phyloP scores from a whole-genome alignment of 805 yeast genomes.

The Brettanomyces nanus region DNA sequence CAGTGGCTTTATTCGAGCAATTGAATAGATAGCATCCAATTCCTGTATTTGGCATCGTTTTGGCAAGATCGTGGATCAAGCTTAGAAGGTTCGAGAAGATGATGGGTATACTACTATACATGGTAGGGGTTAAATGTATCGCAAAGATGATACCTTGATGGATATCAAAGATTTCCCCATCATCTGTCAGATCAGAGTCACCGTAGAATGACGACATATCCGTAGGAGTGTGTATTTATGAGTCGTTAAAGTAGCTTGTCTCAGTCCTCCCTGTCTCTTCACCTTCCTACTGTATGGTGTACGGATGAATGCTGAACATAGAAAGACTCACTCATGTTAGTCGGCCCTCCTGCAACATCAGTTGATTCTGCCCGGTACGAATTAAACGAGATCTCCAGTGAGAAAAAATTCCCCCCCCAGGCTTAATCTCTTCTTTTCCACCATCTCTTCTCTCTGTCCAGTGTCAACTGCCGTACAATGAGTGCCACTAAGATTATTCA shows the following conservation, averaged over 20 bases:
- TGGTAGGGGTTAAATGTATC: slow-evolving; percentile 47
- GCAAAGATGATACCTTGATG: slow-evolving; percentile 60
- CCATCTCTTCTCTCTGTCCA: not conserved
- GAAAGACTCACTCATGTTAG: not conserved
- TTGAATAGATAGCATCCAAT: slow-evolving; percentile 65
- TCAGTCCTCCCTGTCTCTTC: not conserved
- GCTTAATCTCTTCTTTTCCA: too few relatives aligned
- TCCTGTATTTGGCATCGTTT: slow-evolving; percentile 60
- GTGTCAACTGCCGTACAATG: not conserved
- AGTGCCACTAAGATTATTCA: slow-evolving; percentile 37
- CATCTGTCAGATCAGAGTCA: too few relatives aligned
- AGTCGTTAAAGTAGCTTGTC: too few relatives aligned
- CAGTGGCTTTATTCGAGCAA: slow-evolving; percentile 26
- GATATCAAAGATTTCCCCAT: slow-evolving; percentile 35
- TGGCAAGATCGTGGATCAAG: slow-evolving; percentile 58
- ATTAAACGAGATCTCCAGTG: too few relatives aligned
- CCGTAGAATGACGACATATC: too few relatives aligned
- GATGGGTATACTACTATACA: slow-evolving; percentile 29
- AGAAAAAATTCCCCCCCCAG: too few relatives aligned
- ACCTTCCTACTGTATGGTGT: not conserved
- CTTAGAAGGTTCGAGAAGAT: slow-evolving; percentile 51
- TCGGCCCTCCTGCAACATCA: too few relatives aligned
- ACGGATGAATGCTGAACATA: not conserved
- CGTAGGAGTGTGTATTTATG: too few relatives aligned
- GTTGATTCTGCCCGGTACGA: too few relatives aligned